These are phyloP conservation scores for Bryum argenteum DNA, from an alignment of 225 moss, liverwort and hornwort genomes.

Conservation along the genomic window DNA sequence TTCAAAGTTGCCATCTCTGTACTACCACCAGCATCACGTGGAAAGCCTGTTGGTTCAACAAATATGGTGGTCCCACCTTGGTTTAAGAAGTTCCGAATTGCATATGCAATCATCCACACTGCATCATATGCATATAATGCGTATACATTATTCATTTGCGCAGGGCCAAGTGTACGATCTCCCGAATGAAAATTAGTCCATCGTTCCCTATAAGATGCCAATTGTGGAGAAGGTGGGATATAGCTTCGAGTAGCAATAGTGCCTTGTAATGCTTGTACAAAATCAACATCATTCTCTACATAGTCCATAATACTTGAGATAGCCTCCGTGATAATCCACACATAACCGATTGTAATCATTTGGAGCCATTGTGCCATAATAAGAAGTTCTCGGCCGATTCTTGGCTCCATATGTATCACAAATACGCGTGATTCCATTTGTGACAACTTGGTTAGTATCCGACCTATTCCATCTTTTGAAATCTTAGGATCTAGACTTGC, in stretches of 20 bases:
- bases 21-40: conserved; percentile 40
- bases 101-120: conserved; percentile 57
- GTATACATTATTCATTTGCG: conserved; percentile 59
- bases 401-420: conserved; percentile 72
- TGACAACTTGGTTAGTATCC: conserved; percentile 50
- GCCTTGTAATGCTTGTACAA: conserved; percentile 60
- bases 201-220: conserved; percentile 51
- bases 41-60: conserved; percentile 33
- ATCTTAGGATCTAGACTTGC: conserved; percentile 42
- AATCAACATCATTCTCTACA: conserved; percentile 43
- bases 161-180: conserved; percentile 7
- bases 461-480: conserved; percentile 45
- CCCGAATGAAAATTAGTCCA: conserved; percentile 39
- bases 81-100: conserved; percentile 27
- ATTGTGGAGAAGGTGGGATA: conserved; percentile 51
- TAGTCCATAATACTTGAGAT: conserved; percentile 64
- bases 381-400: conserved; percentile 59
- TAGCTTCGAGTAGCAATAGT: conserved; percentile 69
- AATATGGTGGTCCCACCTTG: conserved; percentile 40
- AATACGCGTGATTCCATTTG: conserved; percentile 78
- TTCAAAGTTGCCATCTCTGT: conserved; percentile 57
- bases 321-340: conserved; percentile 83
- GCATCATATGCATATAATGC: conserved; percentile 60
- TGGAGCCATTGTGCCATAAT: conserved; percentile 61
- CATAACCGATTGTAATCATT: conserved; percentile 71